Percentiles rank a stretch among this genome's conserved stretches.
These are phyloP conservation scores for Aspergillus hancockii DNA, from an alignment of 495 filamentous ascomycete genomes.

Conservation along the genomic window DNA sequence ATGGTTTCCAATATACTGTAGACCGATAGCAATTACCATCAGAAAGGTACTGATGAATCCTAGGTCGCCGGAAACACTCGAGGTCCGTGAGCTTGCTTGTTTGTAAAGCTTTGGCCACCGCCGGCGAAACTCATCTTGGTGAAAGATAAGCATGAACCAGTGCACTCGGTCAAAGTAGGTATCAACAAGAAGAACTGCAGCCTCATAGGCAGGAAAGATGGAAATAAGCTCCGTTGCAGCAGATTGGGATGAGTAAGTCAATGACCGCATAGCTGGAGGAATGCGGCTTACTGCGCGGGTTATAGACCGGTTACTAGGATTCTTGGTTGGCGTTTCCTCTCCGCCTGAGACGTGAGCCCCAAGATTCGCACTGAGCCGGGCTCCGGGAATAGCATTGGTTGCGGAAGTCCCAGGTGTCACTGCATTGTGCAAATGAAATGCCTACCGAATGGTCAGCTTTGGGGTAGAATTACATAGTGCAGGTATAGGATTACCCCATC, in stretches of 20 bases:
- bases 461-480: not conserved
- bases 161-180: conserved; percentile 40
- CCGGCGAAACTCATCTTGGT: conserved; percentile 36
- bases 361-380: conserved; percentile 4
- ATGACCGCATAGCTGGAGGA: not conserved
- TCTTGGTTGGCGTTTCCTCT: not conserved
- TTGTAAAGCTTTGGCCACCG: conserved; percentile 29
- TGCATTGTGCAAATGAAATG: conserved; percentile 28
- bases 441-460: conserved; percentile 14
- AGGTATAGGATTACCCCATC: conserved; percentile 20
- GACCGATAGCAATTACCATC: conserved; percentile 31
- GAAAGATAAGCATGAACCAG: conserved; percentile 43
- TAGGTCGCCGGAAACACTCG: conserved; percentile 1
- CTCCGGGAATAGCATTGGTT: conserved; percentile 29
- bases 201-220: conserved; percentile 22
- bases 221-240: conserved; percentile 15
- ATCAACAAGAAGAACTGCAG: conserved; percentile 32
- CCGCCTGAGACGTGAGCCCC: not conserved
- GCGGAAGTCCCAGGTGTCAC: conserved; percentile 13
- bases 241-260: conserved; percentile 1
- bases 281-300: not conserved
- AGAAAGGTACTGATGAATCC: conserved; percentile 32
- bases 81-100: not conserved
- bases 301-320: not conserved
- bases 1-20: conserved; percentile 27